Conservation (phyloP, 306 rosid genomes). For the Geum urbanum region DNA sequence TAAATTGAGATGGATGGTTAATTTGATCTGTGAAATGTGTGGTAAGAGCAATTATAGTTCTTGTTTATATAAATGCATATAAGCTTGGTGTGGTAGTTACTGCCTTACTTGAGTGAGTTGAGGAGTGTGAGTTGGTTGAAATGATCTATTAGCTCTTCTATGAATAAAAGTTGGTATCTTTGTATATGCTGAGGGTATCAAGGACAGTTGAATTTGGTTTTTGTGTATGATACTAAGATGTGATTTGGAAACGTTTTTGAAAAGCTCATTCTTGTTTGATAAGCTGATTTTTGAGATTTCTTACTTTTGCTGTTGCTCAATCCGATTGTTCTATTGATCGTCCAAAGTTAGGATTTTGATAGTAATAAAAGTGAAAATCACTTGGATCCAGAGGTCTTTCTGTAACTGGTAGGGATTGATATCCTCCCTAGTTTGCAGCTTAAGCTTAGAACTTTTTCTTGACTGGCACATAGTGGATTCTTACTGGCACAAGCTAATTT, state of each 20-base stretch:
- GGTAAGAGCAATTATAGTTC: too few relatives aligned
- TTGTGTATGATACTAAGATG: not conserved
- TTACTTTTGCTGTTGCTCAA: not conserved
- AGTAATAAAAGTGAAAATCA: not conserved
- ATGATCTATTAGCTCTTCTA: too few relatives aligned
- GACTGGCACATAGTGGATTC: too few relatives aligned
- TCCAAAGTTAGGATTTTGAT: slow-evolving; percentile 2
- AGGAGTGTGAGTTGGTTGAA: not conserved
- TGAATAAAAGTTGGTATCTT: too few relatives aligned
- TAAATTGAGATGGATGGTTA: not conserved
- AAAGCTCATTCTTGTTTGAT: not conserved
- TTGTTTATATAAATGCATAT: too few relatives aligned
- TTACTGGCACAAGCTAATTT: too few relatives aligned
- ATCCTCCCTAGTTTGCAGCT: not conserved
- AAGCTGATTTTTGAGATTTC: not conserved
- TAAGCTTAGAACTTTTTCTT: not conserved
- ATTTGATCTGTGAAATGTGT: slow-evolving; percentile 28
- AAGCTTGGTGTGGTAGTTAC: too few relatives aligned
- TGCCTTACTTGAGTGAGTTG: too few relatives aligned
- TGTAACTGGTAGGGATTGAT: not conserved
- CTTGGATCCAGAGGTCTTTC: not conserved
- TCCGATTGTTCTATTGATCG: not conserved
- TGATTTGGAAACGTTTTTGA: not conserved
- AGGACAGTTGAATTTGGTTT: not conserved
- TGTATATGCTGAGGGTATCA: not conserved